Conservation (phyloP, 2,329 filamentous ascomycete genomes). For the Cladosporium sp. region DNA sequence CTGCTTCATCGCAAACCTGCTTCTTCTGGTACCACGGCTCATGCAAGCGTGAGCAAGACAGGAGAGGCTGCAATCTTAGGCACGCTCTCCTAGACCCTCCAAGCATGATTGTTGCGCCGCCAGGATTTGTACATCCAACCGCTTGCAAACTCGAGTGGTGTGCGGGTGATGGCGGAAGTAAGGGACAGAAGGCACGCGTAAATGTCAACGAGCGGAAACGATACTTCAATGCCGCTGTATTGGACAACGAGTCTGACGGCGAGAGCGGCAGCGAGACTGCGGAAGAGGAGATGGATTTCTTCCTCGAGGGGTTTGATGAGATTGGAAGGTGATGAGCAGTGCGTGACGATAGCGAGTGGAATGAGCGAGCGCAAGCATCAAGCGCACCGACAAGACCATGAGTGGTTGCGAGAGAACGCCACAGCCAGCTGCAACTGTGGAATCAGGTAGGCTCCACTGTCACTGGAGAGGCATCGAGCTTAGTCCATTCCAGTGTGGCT, state of each 20-base stretch:
- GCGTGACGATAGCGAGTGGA: no score
- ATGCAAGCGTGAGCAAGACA: neutral
- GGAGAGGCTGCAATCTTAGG: neutral
- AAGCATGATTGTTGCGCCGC: neutral
- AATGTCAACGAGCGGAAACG: neutral
- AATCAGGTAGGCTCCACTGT: no score
- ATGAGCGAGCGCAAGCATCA: no score
- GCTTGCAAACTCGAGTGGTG: neutral
- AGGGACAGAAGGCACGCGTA: neutral
- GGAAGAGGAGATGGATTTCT: neutral
- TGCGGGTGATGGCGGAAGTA: neutral
- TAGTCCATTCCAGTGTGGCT: no score
- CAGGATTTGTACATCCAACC: neutral
- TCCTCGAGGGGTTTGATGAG: neutral
- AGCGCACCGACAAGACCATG: no score
- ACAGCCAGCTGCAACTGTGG: no score
- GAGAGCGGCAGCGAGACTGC: neutral
- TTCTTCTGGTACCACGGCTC: constrained; percentile 3
- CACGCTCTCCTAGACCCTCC: neutral
- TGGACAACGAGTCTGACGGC: neutral
- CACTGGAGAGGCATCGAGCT: no score
- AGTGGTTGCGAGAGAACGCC: no score
- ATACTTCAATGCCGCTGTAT: neutral
- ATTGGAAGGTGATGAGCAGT: neutral
- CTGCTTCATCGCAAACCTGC: neutral